Base-by-base conservation (phyloP, 257 asterid species). In the Marsdenia floribunda region DNA sequence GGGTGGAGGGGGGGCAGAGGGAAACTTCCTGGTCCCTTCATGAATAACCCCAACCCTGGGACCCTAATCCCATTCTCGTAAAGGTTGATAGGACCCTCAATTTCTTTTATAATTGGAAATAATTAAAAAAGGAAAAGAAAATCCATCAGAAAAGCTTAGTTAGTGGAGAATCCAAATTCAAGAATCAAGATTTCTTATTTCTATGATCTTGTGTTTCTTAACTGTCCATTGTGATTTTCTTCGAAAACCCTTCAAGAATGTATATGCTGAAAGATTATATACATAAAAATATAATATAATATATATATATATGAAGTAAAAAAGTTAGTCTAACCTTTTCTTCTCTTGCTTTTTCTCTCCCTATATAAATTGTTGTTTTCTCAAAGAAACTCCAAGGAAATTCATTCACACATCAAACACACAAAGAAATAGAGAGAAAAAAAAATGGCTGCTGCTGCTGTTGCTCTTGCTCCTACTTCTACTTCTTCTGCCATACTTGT, bases 1-100 rank as follows among this genome's bases (percentile, higher is more conserved):
- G 44, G 4, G 44, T 40, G 44, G 44, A 40, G 44, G 4, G 46
- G 58, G 24, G 3, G 21, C 15, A 5, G 21, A 24, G 24, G 72
- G 77, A 77, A 77, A 49, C 68, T 77, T 77, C 81, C 55, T 24
- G 69, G 29, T 40, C 52, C 69, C 69, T 77, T 72, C 81, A 44
- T 14, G n/a, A n/a, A n/a, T n/a, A 19, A 15, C 10, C 57, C 76
- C 46, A 50, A 44, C 12, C 12, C 26, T 72, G 77, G 71, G 73
- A 18, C 73, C 67, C 76, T 38, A 40, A 16, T 72, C 14, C 81
- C 77, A 72, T 53, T 72, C 19, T 24, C 14, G 6, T 14, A 3
- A 37, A 68, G 52, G 64, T 57, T 52, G 61, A 24, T 35, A 68
- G 69, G 12, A 67, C 80, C 80, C 14, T 21, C n/a, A 16, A 18